These are phyloP conservation scores for Gracilaria domingensis DNA, from an alignment of 23 red algal species.

Conservation along the genomic window DNA sequence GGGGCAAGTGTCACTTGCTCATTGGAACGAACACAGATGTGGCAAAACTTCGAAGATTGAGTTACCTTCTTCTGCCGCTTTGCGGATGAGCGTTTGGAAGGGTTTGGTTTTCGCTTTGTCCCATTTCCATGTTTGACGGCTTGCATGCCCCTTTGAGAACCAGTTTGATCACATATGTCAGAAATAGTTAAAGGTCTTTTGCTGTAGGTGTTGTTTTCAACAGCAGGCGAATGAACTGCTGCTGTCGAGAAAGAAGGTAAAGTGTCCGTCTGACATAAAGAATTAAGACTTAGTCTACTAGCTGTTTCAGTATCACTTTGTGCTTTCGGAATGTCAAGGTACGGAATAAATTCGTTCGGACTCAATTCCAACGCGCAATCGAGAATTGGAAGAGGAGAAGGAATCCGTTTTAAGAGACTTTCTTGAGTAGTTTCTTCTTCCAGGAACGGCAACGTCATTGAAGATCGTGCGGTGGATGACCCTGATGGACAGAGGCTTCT, in stretches of 20 bases:
- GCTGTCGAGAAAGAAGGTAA: not conserved
- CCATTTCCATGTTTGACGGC: not conserved
- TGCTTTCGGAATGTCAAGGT: slow-evolving; percentile 11
- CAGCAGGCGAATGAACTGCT: not conserved
- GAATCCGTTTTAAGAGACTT: slow-evolving; percentile 17
- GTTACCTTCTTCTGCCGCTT: slow-evolving; percentile 58
- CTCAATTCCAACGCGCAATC: slow-evolving; percentile 30
- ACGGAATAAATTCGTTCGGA: slow-evolving; percentile 40
- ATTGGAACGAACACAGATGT: slow-evolving; percentile 54
- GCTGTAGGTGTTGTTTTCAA: not conserved
- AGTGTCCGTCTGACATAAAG: not conserved
- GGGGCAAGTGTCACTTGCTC: slow-evolving; percentile 58
- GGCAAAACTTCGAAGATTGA: slow-evolving; percentile 68
- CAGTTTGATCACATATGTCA: slow-evolving; percentile 19
- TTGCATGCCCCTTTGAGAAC: slow-evolving; percentile 1
- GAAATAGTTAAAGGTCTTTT: slow-evolving; percentile 26
- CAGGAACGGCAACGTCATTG: slow-evolving; percentile 24
- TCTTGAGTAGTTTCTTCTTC: slow-evolving; percentile 8
- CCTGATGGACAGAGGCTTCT: slow-evolving; percentile 2
- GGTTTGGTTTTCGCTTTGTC: slow-evolving; percentile 35
- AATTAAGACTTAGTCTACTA: slow-evolving; percentile 17
- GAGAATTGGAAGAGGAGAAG: slow-evolving; percentile 36
- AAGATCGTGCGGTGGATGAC: slow-evolving; percentile 7
- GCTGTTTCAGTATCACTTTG: slow-evolving; percentile 36
- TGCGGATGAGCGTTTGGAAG: not conserved